These are phyloP conservation scores for Blastobotrys raffinosifermentans DNA, from an alignment of 1,139 yeast species.

Conservation along the genomic window DNA sequence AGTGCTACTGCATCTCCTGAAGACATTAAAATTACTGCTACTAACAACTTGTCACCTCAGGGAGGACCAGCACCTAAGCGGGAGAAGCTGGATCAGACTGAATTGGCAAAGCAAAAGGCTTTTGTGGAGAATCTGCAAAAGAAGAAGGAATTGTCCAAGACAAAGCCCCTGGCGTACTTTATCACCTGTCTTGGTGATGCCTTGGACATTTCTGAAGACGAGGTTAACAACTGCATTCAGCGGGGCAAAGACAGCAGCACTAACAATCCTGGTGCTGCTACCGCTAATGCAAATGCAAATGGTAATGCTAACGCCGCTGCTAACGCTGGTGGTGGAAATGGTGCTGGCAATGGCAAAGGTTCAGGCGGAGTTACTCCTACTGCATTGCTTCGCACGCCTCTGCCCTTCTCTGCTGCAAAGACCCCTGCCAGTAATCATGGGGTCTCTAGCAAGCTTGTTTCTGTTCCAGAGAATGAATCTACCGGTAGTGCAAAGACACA, in stretches of 20 bases:
- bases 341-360: background rate
- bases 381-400: conserved; percentile 25
- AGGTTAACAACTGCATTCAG: conserved; percentile 14
- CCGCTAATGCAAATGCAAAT: conserved; percentile 2
- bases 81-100: conserved; percentile 23
- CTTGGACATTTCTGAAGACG: conserved; percentile 25
- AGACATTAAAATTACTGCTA: conserved; percentile 13
- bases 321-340: conserved; percentile 7
- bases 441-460: conserved; percentile 9
- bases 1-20: conserved; percentile 19
- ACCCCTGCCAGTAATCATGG: conserved; percentile 16
- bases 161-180: conserved; percentile 26
- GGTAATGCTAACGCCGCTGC: conserved; percentile 5
- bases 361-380: conserved; percentile 21
- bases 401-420: conserved; percentile 23
- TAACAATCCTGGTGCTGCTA: conserved; percentile 8
- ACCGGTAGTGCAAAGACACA: conserved; percentile 6
- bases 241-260: conserved; percentile 8
- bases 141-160: conserved; percentile 23
- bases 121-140: conserved; percentile 18
- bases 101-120: conserved; percentile 16
- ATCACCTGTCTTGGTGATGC: conserved; percentile 28
- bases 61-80: conserved; percentile 21
- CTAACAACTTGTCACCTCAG: conserved; percentile 4
- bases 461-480: conserved; percentile 19